Conservation (phyloP, 257 asterid genomes). For the Jasminum sambac region DNA sequence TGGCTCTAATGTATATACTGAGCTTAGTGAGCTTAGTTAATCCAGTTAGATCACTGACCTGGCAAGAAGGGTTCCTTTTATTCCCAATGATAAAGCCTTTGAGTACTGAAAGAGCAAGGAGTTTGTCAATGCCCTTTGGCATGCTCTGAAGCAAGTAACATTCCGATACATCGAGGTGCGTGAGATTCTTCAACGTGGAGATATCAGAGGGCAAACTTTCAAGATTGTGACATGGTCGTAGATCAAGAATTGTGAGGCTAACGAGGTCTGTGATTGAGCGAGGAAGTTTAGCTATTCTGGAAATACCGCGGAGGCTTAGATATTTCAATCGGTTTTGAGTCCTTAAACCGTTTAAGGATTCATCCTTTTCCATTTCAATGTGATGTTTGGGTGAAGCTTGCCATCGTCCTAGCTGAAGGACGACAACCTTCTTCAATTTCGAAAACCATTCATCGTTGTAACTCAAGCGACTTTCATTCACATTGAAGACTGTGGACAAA, state of each 20-base stretch:
- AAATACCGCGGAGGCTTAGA: conserved; percentile 53
- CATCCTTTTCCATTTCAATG: conserved; percentile 23
- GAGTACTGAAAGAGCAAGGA: conserved; percentile 33
- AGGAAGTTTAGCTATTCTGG: conserved; percentile 39
- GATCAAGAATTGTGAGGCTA: conserved; percentile 32
- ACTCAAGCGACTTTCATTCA: conserved; percentile 39
- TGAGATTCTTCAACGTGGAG: conserved; percentile 24
- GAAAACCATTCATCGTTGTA: conserved; percentile 40
- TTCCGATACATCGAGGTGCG: conserved; percentile 54
- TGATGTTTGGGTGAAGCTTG: conserved; percentile 29
- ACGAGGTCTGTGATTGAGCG: conserved; percentile 28
- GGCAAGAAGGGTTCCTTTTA: not conserved
- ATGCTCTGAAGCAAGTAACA: conserved; percentile 47
- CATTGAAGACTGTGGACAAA: conserved; percentile 29
- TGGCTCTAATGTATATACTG: not conserved
- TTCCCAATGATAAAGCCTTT: conserved; percentile 40
- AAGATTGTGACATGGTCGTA: conserved; percentile 49
- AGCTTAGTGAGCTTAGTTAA: not conserved
- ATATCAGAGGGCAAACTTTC: conserved; percentile 41
- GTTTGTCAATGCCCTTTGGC: conserved; percentile 40
- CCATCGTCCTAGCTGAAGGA: conserved; percentile 53
- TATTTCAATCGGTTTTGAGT: conserved; percentile 28
- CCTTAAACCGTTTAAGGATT: conserved; percentile 30
- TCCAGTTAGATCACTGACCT: not conserved
- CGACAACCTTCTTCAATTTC: conserved; percentile 37